These are phyloP conservation scores for Heliamphora pulchella DNA, from an alignment of 179 eudicot species.

Conservation along the genomic window DNA sequence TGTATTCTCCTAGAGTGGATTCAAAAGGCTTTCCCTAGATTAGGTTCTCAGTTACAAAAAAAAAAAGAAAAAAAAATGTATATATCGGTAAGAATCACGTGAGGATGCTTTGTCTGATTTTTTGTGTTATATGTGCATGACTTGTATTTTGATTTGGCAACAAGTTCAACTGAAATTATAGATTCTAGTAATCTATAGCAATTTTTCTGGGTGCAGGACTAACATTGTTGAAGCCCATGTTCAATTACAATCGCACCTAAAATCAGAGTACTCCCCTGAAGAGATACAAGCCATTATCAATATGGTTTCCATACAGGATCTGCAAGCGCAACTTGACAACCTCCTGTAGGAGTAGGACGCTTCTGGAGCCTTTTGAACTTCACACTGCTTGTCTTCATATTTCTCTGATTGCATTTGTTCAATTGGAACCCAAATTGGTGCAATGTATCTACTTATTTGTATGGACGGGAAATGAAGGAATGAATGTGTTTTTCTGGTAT, in stretches of 20 bases:
- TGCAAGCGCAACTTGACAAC: slow-evolving; percentile 67
- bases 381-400: too few relatives aligned
- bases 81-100: neutral
- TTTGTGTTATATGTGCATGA: neutral
- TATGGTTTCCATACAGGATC: slow-evolving; percentile 57
- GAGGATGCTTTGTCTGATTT: neutral
- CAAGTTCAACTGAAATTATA: neutral
- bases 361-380: neutral
- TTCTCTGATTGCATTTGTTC: too few relatives aligned
- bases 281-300: slow-evolving; percentile 42
- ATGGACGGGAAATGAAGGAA: too few relatives aligned
- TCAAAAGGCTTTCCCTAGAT: too few relatives aligned
- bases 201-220: slow-evolving; percentile 38
- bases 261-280: slow-evolving; percentile 59
- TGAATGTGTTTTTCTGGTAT: too few relatives aligned
- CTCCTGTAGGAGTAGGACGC: slow-evolving; percentile 40
- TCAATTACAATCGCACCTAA: slow-evolving; percentile 57
- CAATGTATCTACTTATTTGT: too few relatives aligned
- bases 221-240: slow-evolving; percentile 79
- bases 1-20: too few relatives aligned
- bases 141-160: neutral
- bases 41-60: too few relatives aligned
- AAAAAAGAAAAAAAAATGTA: too few relatives aligned
- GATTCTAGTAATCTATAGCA: neutral
- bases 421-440: too few relatives aligned